phyloP scores from a whole-genome alignment of 2,329 filamentous ascomycete species.

The Fusarium abutilonis region DNA sequence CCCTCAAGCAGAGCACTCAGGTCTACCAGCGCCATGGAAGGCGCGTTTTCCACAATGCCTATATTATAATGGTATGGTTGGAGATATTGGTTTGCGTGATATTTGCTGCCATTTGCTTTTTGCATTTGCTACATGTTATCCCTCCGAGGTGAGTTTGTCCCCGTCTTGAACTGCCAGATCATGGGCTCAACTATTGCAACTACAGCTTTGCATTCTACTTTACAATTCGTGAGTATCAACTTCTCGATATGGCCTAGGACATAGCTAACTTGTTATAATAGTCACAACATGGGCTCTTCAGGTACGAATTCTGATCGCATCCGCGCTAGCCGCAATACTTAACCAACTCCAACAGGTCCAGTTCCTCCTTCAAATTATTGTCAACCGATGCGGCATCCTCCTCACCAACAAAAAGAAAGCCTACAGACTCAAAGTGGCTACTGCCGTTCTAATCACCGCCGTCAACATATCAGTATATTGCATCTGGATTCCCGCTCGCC shows the following conservation, averaged over 20 bases:
- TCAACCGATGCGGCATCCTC: constrained; percentile 42
- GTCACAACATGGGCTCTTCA: constrained; percentile 46
- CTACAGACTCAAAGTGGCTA: constrained; percentile 33
- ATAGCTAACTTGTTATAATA: constrained; percentile 19
- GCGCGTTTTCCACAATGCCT: constrained; percentile 51
- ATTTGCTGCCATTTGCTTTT: constrained; percentile 52
- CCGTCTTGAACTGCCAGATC: fast-evolving
- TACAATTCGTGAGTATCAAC: constrained; percentile 35
- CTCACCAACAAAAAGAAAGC: constrained; percentile 33
- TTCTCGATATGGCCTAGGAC: fast-evolving
- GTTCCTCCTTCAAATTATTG: constrained; percentile 44
- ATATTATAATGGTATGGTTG: constrained; percentile 60
- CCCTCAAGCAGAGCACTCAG: constrained; percentile 49
- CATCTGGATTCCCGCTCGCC: constrained; percentile 43
- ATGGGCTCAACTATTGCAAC: constrained; percentile 7
- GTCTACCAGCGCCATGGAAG: constrained; percentile 48
- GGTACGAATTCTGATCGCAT: constrained; percentile 8
- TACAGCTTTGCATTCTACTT: constrained; percentile 46
- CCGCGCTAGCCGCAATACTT: background rate
- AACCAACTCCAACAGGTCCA: constrained; percentile 26
- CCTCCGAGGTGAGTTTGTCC: constrained; percentile 39
- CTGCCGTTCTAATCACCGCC: constrained; percentile 40
- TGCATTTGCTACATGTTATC: constrained; percentile 41
- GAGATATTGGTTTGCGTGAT: constrained; percentile 55
- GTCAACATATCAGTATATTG: constrained; percentile 44